Evolutionary conservation across 1,284 basidiomycete genomes (phyloP).

Genomic region (Filobasidium uniguttulatum): DNA sequence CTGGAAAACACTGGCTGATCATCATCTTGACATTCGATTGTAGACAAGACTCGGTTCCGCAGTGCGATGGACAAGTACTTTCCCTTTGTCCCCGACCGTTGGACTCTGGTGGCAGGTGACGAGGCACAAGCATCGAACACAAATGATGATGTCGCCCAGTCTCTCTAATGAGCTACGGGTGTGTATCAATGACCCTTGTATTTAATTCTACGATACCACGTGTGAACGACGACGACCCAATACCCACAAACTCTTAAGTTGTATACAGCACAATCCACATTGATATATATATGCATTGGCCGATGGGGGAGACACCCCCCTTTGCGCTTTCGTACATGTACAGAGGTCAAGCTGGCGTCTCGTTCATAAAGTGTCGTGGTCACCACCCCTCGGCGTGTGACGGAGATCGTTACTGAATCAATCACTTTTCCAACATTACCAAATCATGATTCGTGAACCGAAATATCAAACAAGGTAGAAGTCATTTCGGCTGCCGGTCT

Average conservation of each 20-base stretch:
- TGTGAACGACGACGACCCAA: neutral
- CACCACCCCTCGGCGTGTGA: no score
- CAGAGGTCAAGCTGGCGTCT: no score
- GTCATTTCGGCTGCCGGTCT: neutral
- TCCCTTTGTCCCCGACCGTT: conserved; percentile 35
- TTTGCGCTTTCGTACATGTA: neutral
- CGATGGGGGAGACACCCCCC: neutral
- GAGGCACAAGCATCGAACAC: neutral
- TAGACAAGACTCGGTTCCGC: conserved; percentile 73
- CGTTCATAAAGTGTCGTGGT: no score
- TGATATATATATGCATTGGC: neutral
- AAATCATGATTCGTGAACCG: neutral
- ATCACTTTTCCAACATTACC: neutral
- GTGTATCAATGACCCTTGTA: neutral
- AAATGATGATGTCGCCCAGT: neutral
- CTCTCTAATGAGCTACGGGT: neutral
- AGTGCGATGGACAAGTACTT: conserved; percentile 89
- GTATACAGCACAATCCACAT: neutral
- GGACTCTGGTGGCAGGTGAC: conserved; percentile 22
- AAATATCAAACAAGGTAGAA: neutral
- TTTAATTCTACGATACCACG: neutral
- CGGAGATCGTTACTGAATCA: no score
- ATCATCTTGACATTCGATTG: conserved; percentile 43
- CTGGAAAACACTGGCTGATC: neutral
- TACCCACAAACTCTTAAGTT: neutral